Evolutionary conservation across 352 stramenopile species (phyloP).

Genomic region (Globisporangium cylindrosporum): DNA sequence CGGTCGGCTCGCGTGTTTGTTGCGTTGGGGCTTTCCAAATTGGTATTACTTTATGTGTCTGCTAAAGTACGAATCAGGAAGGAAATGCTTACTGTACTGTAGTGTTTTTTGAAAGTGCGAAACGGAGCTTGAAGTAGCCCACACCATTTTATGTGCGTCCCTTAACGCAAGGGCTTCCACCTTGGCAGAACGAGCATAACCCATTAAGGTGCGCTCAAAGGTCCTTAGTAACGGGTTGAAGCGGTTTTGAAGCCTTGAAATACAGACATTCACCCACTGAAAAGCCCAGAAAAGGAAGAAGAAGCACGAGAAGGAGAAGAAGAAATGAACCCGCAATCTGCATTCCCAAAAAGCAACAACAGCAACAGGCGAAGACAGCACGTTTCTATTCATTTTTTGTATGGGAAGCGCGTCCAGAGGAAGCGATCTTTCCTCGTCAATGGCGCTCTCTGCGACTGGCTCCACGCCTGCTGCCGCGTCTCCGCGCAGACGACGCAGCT

Average conservation of each 20-base stretch:
- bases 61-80: conserved; percentile 1
- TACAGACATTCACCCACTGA: conserved; percentile 4
- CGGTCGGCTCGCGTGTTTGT: not conserved
- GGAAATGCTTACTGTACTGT: not conserved
- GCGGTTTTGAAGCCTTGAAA: not conserved
- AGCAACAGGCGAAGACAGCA: not conserved
- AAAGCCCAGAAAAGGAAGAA: not conserved
- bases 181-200: not conserved
- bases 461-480: not conserved
- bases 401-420: conserved; percentile 2
- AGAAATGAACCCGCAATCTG: conserved; percentile 1
- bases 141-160: conserved; percentile 5
- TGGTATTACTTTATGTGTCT: not conserved
- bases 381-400: conserved; percentile 8
- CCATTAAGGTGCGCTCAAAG: not conserved
- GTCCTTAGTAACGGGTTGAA: not conserved
- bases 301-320: not conserved
- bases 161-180: not conserved
- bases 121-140: conserved; percentile 4
- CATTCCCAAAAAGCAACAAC: not conserved
- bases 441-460: not conserved
- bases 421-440: conserved; percentile 10
- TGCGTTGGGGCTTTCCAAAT: not conserved
- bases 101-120: not conserved
- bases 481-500: conserved; percentile 12